These are phyloP conservation scores for Penicillium sp. DNA, from an alignment of 2,329 filamentous ascomycete genomes.

Conservation along the genomic window DNA sequence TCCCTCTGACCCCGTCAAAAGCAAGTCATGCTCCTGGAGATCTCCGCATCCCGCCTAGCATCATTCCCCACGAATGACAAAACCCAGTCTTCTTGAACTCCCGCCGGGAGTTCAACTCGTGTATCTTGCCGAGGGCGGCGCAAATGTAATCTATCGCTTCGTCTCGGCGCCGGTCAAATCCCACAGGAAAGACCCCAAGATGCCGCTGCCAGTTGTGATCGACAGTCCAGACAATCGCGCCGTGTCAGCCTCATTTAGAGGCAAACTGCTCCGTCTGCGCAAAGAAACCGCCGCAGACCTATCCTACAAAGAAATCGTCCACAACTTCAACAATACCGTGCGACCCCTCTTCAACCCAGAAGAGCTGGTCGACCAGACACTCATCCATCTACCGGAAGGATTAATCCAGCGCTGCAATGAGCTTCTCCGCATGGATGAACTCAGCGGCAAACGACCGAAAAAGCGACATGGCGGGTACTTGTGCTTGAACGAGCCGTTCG, in stretches of 20 bases:
- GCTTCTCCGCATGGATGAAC: constrained; percentile 50
- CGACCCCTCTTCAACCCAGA: constrained; percentile 53
- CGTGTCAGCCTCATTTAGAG: constrained; percentile 29
- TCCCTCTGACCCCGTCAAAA: not conserved
- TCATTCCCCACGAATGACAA: constrained; percentile 30
- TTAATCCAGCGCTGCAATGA: constrained; percentile 51
- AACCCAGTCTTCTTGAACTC: constrained; percentile 33
- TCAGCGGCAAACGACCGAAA: constrained; percentile 41
- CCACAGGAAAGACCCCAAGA: constrained; percentile 25
- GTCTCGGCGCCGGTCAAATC: constrained; percentile 35
- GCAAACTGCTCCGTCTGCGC: constrained; percentile 57
- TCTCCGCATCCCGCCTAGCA: not conserved
- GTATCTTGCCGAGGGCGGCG: constrained; percentile 65
- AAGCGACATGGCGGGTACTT: constrained; percentile 51
- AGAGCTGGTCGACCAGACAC: constrained; percentile 54
- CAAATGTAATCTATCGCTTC: constrained; percentile 69
- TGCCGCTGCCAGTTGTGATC: constrained; percentile 11
- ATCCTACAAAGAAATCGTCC: constrained; percentile 48
- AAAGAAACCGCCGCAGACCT: constrained; percentile 52
- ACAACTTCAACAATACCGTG: constrained; percentile 43
- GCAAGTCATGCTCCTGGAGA: constrained; percentile 2
- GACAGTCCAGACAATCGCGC: constrained; percentile 16
- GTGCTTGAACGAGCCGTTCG: constrained; percentile 55
- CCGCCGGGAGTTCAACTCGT: constrained; percentile 32
- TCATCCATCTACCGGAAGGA: constrained; percentile 47